Evolutionary conservation across 306 rosid genomes (phyloP), one percentile per base, ranked within the genome.

Genomic region (Carpinus fangiana): DNA sequence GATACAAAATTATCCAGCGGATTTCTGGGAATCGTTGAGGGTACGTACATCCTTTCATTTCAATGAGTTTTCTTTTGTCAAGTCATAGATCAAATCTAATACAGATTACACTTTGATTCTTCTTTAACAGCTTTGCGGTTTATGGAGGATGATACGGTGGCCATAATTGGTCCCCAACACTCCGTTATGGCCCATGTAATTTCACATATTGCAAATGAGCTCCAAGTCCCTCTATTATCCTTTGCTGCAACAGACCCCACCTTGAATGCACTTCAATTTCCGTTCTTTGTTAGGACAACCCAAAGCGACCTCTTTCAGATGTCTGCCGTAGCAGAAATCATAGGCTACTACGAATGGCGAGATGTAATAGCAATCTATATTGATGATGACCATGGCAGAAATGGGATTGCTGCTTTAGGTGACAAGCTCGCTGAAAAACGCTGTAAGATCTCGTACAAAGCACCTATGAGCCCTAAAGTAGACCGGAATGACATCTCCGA

Each of bases 311-410:
- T 85, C 72, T 90, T 72, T 81, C 89, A 85, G 79, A 93, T 96
- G 99, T 53, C 93, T 72, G 97, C 99, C 52, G 78, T 96, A 79
- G 96, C 96, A 51, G 93, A 88, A 36, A 79, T 93, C 73, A 81
- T 96, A 18, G 82, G 84, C 21, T 26, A 86, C 88, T 91, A 85
- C 55, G 87, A 75, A 13, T 96, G 99, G 99, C 91, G 82, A 75
- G 96, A 91, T 76, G 96, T 96, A 18, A 87, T 93, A 72, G 98
- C 96, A 57, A 84, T 96, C 73, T 96, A 90, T 71, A 80, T 76
- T 31, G 99, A 96, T 84, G 99, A 96, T 76, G 99, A 93, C 34
- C 64, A 90, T 43, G 99, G 99, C 9, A 93, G 99, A 85, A 93
- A 93, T 21, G 99, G 97, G 68, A 90, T 96, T 2, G 17, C 80